A percentile compares a stretch with the other conserved stretches of the same genome.
These are phyloP conservation scores for Hyaloscypha finlandica DNA, from an alignment of 495 filamentous ascomycete genomes.

Conservation along the genomic window DNA sequence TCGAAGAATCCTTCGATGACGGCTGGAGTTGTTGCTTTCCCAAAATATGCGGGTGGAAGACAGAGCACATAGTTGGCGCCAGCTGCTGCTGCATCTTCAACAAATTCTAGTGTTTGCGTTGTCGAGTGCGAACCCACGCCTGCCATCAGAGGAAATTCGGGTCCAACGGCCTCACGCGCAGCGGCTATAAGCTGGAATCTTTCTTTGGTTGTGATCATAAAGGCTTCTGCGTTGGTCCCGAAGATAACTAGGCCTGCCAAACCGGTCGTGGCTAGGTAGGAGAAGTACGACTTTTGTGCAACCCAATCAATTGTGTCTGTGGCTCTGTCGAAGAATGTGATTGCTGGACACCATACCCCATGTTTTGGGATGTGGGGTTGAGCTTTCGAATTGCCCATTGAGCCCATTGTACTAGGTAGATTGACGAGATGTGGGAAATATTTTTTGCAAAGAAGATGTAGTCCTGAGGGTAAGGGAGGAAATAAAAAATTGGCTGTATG, in stretches of 20 bases:
- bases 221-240: conserved; percentile 67
- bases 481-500: no score
- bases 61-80: conserved; percentile 41
- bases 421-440: no score
- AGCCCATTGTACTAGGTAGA: no score
- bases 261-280: conserved; percentile 54
- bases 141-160: conserved; percentile 59
- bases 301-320: conserved; percentile 35
- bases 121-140: conserved; percentile 66
- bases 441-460: no score
- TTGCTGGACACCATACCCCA: conserved; percentile 38
- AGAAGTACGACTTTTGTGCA: conserved; percentile 50
- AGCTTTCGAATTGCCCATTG: no score
- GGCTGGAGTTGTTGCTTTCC: conserved; percentile 26
- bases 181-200: conserved; percentile 50
- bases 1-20: conserved; percentile 31
- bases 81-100: conserved; percentile 57
- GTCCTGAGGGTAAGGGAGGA: no score
- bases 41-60: conserved; percentile 35
- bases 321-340: conserved; percentile 40
- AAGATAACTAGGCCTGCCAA: conserved; percentile 62
- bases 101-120: conserved; percentile 60
- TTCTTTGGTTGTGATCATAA: conserved; percentile 64
- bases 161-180: conserved; percentile 54
- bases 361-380: conserved; percentile 13